Evolutionary conservation across 2,329 filamentous ascomycete genomes (phyloP), one percentile per base, ranked within the genome.

Genomic region (Nothopassalora personata): DNA sequence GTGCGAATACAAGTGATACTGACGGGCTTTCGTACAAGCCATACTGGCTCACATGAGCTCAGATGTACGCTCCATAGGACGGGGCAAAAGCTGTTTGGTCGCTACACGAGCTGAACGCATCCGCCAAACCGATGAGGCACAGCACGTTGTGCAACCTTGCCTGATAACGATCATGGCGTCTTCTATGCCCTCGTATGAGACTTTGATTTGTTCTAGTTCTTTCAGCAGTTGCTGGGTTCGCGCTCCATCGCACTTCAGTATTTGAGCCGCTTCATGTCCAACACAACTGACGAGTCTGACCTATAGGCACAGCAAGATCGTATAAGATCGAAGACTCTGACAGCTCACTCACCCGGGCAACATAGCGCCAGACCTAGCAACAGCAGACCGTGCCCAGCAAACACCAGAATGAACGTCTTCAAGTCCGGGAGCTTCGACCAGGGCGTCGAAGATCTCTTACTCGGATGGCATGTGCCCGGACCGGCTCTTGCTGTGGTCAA

Each of bases 401-500:
- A 33, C 27, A 53, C 36, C 11, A 23, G 23, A 1, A 58, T 60
- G 46, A 36, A 54, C 13, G 28, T 33, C 53, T 60, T 63, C 55
- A 60, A 47, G 8, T 57, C 60, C n/a, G 18, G 52, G 6, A 15
- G 28, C 19, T 63, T 63, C 58, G 55, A 58, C 18, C 31, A 8
- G 7, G 57, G 46, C 8, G 54, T 56, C 31, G 33, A 56, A 1
- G 43, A 47, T 13, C 48, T 60, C 6, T 34, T 58, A 19, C 43
- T 36, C 39, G 55, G 56, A 53, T 61, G 58, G 62, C 61, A 63
- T 34, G 49, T 59, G 7, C 80, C 81, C 1, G 81, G 80, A 0
- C 55, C 82, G 5, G 73, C 80, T 1, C 72, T 83, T 19, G 78
- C 76, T 0, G 73, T 83, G 23, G 69, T 82, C 13, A 76, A 81